A percentile compares a stretch with the other conserved stretches of the same genome.
These are phyloP conservation scores for Hymenoscyphus repandus DNA, from an alignment of 2,329 filamentous ascomycete genomes.

Conservation along the genomic window DNA sequence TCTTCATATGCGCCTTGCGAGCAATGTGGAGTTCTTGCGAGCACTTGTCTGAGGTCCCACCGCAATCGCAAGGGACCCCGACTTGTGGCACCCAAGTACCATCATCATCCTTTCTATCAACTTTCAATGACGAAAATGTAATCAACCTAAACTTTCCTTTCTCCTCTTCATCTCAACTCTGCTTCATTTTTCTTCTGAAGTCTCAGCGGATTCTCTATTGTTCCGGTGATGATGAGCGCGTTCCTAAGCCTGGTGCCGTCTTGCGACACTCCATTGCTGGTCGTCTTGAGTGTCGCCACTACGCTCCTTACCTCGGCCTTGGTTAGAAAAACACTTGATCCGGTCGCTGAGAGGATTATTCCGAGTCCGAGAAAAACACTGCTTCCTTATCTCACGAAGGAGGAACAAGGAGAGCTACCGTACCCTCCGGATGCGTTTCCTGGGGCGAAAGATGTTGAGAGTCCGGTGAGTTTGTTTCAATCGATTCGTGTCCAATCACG, in stretches of 20 bases:
- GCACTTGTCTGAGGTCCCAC: background rate
- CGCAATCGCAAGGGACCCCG: too few relatives aligned
- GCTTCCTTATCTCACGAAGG: slow-evolving; percentile 18
- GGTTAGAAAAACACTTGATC: slow-evolving; percentile 7
- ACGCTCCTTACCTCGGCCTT: slow-evolving; percentile 16
- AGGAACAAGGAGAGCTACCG: slow-evolving; percentile 39
- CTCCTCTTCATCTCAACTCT: too few relatives aligned
- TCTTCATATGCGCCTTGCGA: too few relatives aligned
- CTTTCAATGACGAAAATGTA: too few relatives aligned
- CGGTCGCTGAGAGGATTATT: slow-evolving; percentile 13
- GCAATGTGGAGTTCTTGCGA: too few relatives aligned
- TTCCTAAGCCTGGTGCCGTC: background rate
- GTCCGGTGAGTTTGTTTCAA: slow-evolving; percentile 36
- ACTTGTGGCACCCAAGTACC: background rate
- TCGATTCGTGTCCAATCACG: background rate
- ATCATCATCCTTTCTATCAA: too few relatives aligned
- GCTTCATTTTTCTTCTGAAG: too few relatives aligned
- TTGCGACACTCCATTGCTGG: slow-evolving; percentile 9
- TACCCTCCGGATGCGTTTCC: slow-evolving; percentile 69
- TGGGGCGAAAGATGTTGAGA: slow-evolving; percentile 61
- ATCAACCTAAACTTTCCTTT: too few relatives aligned
- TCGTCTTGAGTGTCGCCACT: slow-evolving; percentile 17
- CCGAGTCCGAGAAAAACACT: slow-evolving; percentile 21
- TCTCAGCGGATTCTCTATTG: too few relatives aligned
- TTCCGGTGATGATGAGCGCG: too few relatives aligned